Conservation (phyloP, 257 asterid species). For the Gardenia jasminoides region DNA sequence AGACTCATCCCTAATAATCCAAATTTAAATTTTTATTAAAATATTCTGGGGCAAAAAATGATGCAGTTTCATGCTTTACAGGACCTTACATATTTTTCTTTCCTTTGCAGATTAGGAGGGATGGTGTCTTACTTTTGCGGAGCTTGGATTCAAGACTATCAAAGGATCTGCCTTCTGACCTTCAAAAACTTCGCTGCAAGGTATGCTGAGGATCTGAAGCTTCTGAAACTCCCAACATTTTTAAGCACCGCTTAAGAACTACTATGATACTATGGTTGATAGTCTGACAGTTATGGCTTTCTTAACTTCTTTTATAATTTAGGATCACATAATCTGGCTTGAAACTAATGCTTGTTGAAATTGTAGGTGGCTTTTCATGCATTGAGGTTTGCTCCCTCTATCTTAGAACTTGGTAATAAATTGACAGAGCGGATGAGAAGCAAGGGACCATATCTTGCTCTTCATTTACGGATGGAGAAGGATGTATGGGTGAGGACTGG, state of each 20-base stretch:
- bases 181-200: slow-evolving; percentile 99
- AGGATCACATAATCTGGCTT: background rate
- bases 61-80: background rate
- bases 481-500: slow-evolving; percentile 98
- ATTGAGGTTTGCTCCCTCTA: slow-evolving; percentile 65
- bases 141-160: slow-evolving; percentile 93
- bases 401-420: slow-evolving; percentile 61
- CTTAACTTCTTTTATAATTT: background rate
- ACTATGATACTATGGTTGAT: background rate
- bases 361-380: slow-evolving; percentile 91
- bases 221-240: background rate
- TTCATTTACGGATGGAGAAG: slow-evolving; percentile 92
- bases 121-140: slow-evolving; percentile 77
- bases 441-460: slow-evolving; percentile 85
- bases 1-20: background rate
- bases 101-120: slow-evolving; percentile 76
- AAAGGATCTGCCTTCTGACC: slow-evolving; percentile 92
- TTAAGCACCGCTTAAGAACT: background rate
- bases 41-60: background rate
- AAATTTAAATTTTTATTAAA: background rate
- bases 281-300: background rate
- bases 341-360: slow-evolving; percentile 6
- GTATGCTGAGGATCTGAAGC: slow-evolving; percentile 28
- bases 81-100: slow-evolving; percentile 11
- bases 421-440: slow-evolving; percentile 76